Base-by-base conservation (phyloP, 2,329 filamentous ascomycete genomes). In the Ceratocystiopsis brevicomis region DNA sequence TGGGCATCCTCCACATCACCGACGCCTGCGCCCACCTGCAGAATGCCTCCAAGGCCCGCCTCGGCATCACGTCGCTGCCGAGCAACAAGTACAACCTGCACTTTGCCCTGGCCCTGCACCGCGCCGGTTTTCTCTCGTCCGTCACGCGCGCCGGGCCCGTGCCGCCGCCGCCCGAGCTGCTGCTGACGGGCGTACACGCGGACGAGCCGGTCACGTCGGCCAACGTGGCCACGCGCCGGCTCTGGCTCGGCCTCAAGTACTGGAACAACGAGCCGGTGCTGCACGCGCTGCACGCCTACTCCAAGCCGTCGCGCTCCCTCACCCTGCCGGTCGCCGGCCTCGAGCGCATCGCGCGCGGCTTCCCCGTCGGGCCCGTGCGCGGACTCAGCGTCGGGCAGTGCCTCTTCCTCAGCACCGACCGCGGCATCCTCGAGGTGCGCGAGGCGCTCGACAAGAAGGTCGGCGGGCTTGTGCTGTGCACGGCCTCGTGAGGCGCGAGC, bases 171-270 rank as follows among this genome's bases (percentile, higher is more conserved):
- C 61, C 63, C 2, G 62, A 66, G 17, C 54, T 62, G 18, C 59
- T 73, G 50, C 50, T 61, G 37, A 59, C 65, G 12, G 49, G 46
- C 36, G 32, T 18, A 0, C 43, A 44, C 39, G 48, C 57, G 48
- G 59, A 70, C 21, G 71, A 72, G 48, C 66, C 65, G 14, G 67
- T 83, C 45, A 85, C 78, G 40, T 65, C 67, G 48, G 67, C 65
- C 53, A 94, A 92, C 61, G 73, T 85, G 35, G 72, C 85, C 5
- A 69, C 66, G 36, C 71, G 83, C 56, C 70, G 87, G 47, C 64
- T 95, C 51, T 95, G 87, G 87, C 62, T 95, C 13, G 85, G 85
- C 1, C 65, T 94, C 54, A 94, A 94, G 65, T 94, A 94, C 70
- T 83, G 74, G 73, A 76, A 86, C 52, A 81, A 81, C 56, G 68